Evolutionary conservation across 2,329 filamentous ascomycete genomes (phyloP), one percentile per base, ranked within the genome.

Genomic region (Fusarium begoniae): DNA sequence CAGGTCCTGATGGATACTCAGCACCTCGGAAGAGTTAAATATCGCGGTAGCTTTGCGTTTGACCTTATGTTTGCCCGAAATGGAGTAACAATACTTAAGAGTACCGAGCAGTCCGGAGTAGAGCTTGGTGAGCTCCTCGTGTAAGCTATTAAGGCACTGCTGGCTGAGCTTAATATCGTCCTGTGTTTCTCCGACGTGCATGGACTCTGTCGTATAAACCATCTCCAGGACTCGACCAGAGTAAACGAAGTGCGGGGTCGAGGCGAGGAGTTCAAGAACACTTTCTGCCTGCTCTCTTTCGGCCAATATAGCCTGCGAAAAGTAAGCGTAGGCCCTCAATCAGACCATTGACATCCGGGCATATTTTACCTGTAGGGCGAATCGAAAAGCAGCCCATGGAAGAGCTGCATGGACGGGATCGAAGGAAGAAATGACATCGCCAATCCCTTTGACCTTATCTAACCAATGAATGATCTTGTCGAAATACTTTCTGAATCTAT

Each of bases 11-110:
- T 32, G 15, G 3, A 51, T 32, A 1, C 11, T 24, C 0, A 5
- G 4, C 1, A 24, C 7, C 5, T 50, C 47, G 11, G 47, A 24
- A 1, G 28, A 32, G 3, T 18, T 24, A 0, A 32, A 51, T 1
- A 51, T 14, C 5, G 47, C 47, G 0, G 22, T 32, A 0, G 28
- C 47, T 14, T 24, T 51, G 5, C 47, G 47, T 10, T 32, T 50
- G 28, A 18, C 2, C 28, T 32, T 50, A 3, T 32, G 22, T 2
- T 50, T 6, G 15, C 5, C 24, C 0, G 28, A 9, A 10, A 50
- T 24, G 0, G 3, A 0, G 8, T 24, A 8, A 0, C 28, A 32
- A 18, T 32, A 50, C 11, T 18, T 0, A 0, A 50, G 28, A 3
- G 47, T 15, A 9, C 28, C 0, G 2, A 50, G 1, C 0, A 50